phyloP scores from a whole-genome alignment of 2,329 filamentous ascomycete genomes.

The Fusarium tuaranense region DNA sequence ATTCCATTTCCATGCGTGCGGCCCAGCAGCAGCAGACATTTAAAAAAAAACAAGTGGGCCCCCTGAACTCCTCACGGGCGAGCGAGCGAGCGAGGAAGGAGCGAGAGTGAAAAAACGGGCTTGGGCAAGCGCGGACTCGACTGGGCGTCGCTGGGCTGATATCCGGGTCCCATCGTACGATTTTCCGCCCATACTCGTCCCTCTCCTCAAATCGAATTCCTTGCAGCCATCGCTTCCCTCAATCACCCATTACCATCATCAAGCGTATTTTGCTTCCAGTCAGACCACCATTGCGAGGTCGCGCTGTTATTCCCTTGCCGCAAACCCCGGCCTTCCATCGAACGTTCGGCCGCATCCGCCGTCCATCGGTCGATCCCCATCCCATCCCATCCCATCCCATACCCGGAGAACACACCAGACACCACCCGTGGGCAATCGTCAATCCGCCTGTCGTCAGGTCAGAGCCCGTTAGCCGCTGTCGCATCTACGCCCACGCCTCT shows the following conservation, averaged over 20 bases:
- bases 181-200: slow-evolving; percentile 39
- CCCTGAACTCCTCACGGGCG: slow-evolving; percentile 19
- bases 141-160: slow-evolving; percentile 46
- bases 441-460: slow-evolving; percentile 11
- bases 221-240: slow-evolving; percentile 43
- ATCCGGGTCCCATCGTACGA: slow-evolving; percentile 48
- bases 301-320: slow-evolving; percentile 32
- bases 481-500: slow-evolving; percentile 23
- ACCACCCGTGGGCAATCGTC: slow-evolving; percentile 7
- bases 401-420: slow-evolving; percentile 5
- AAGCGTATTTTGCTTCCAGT: slow-evolving; percentile 35
- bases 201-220: slow-evolving; percentile 45
- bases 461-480: slow-evolving; percentile 14
- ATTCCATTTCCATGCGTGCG: slow-evolving; percentile 7
- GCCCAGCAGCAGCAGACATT: background rate
- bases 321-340: slow-evolving; percentile 37
- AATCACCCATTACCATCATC: slow-evolving; percentile 40
- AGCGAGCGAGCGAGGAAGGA: background rate
- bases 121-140: slow-evolving; percentile 39
- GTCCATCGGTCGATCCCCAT: slow-evolving; percentile 41
- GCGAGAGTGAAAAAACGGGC: slow-evolving; percentile 21
- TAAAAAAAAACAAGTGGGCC: slow-evolving; percentile 27
- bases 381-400: background rate
- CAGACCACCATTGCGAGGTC: slow-evolving; percentile 42
- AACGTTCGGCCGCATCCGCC: slow-evolving; percentile 44